phyloP scores from a whole-genome alignment of 805 yeast species.

The Starmerella etchellsii region DNA sequence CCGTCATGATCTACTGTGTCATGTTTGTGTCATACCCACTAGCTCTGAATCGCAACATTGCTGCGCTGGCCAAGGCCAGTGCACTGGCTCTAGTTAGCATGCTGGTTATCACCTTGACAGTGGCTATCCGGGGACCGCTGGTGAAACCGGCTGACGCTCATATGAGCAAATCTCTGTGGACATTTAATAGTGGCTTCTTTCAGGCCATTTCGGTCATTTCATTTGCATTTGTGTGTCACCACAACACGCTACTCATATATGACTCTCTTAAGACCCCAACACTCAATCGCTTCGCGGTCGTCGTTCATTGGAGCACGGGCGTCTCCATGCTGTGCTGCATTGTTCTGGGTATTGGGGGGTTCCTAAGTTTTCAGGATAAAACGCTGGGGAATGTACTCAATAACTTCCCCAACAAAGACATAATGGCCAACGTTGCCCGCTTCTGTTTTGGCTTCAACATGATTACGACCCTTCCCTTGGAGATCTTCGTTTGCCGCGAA shows the following conservation, averaged over 20 bases:
- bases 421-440: slow-evolving; percentile 71
- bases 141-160: slow-evolving; percentile 26
- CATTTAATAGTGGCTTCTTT: slow-evolving; percentile 53
- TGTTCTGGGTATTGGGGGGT: slow-evolving; percentile 68
- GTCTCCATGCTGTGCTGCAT: slow-evolving; percentile 71
- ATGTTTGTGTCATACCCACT: slow-evolving; percentile 68
- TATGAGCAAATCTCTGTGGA: slow-evolving; percentile 28
- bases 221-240: slow-evolving; percentile 92
- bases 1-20: slow-evolving; percentile 59
- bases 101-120: slow-evolving; percentile 63
- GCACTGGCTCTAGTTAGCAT: slow-evolving; percentile 77
- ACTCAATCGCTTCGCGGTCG: slow-evolving; percentile 53
- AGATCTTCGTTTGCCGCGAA: slow-evolving; percentile 79
- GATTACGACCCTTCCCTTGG: slow-evolving; percentile 86
- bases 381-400: slow-evolving; percentile 82
- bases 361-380: slow-evolving; percentile 55
- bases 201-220: slow-evolving; percentile 92
- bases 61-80: slow-evolving; percentile 71
- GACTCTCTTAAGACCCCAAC: slow-evolving; percentile 71
- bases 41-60: slow-evolving; percentile 66
- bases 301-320: slow-evolving; percentile 74
- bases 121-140: slow-evolving; percentile 60
- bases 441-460: slow-evolving; percentile 84
- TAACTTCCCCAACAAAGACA: slow-evolving; percentile 67
- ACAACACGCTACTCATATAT: slow-evolving; percentile 80